Evolutionary conservation across 2,329 filamentous ascomycete genomes (phyloP), one percentile per base, ranked within the genome.

Genomic region (Rachicladosporium sp.): DNA sequence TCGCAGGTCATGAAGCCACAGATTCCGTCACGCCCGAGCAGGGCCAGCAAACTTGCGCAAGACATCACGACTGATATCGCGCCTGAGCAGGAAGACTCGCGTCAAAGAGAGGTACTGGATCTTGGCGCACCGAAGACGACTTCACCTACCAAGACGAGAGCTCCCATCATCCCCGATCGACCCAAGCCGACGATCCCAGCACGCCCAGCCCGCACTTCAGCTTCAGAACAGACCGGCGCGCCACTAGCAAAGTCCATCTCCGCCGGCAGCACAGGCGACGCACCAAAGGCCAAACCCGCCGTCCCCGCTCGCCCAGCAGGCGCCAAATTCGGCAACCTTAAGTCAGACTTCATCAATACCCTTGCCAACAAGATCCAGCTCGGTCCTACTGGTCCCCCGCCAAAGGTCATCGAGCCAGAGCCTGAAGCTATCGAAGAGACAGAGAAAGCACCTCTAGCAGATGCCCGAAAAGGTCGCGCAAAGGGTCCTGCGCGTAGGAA

Each of bases 341-440:
- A 93, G 62, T 84, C 84, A 30, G 86, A 84, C 3, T 96, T 98
- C 61, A 78, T 98, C 72, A 87, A 79, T 33, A 89, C 96, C 55
- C 67, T 98, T 32, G 94, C 96, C 61, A 88, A 86, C 52, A 82
- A 87, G 36, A 69, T 98, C 21, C 80, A 86, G 55, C 65, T 93
- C 29, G 91, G 91, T 1, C 89, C 88, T n/a, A 79, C 84, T 50
- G 76, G 71, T 7, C 53, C 54, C 34, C 74, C 78, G 2, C 46
- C 51, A 2, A 88, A 86, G 66, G 81, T 83, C 49, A 80, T 83
- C 53, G 80, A 88, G 47, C 65, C 71, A 31, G 58, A 65, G 7
- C 64, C 68, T 10, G 70, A 78, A 38, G 71, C 76, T 41, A 73
- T 74, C 35, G 61, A 65, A 27, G 63, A 62, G 2, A 76, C 74